Base-by-base conservation (phyloP, 805 yeast species). In the Kodamaea sagamina region DNA sequence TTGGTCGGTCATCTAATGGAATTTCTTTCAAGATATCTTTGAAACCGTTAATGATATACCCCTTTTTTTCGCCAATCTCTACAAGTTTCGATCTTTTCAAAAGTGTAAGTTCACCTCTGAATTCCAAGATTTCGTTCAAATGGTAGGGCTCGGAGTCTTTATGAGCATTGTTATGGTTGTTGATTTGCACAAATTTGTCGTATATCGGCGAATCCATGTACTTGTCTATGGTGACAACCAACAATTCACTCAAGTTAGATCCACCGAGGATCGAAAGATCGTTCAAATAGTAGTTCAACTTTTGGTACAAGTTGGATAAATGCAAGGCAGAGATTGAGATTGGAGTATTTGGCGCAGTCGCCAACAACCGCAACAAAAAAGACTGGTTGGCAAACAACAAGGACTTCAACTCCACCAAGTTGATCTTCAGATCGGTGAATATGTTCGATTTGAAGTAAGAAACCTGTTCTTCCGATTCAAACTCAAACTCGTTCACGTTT, bases 81-180 rank as follows among this genome's bases (percentile, higher is more conserved):
- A 50, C 51, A 4, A 79, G 47, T 32, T 67, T 65, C 13, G 77
- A 67, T 42, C 86, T 59, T 51, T 77, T 78, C 21, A 72, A 47
- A 7, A 80, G 54, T 27, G 68, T 62, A 13, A 82, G 50, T 35
- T 79, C 81, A 1, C 80, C 86, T 32, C 73, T 58, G 35, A 61
- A 65, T 47, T 78, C 74, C 11, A 54, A 42, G 1, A 68, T 53
- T 15, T 60, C 67, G 17, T 52, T 46, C 34, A 58, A 47, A 5
- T 44, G 47, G 25, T 32, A 32, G 8, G 42, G 48, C 10, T 55
- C 55, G 10, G 50, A 39, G 13, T 49, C 51, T 15, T 29, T 41
- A 13, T 25, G 26, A n/a, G 15, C 3, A 12, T 35, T 41, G 12
- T 32, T 25, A 10, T 53, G 51, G 9, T 43, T 44, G n/a, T 44